These are phyloP conservation scores for Fusarium nisikadoi DNA, from an alignment of 2,329 filamentous ascomycete genomes.

Conservation along the genomic window DNA sequence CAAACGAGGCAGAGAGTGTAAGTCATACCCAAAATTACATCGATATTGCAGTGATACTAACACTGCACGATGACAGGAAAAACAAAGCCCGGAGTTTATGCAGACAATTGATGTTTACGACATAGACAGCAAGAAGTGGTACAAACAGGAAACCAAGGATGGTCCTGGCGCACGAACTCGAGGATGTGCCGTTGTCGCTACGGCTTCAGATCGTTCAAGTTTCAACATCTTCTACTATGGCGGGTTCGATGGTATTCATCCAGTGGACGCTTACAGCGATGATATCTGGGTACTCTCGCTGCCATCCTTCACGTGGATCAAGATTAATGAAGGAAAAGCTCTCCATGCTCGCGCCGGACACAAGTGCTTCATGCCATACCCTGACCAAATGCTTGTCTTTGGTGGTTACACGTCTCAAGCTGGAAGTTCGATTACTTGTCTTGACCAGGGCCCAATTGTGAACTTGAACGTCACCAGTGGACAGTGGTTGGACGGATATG, in stretches of 20 bases:
- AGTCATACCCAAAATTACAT: conserved; percentile 21
- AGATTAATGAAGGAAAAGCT: conserved; percentile 57
- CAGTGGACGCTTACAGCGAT: conserved; percentile 58
- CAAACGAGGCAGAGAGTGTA: conserved; percentile 49
- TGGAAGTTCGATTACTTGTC: conserved; percentile 52
- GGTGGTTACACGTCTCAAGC: conserved; percentile 68
- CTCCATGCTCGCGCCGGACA: conserved; percentile 75
- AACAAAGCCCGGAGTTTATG: conserved; percentile 77
- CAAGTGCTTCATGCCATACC: conserved; percentile 78
- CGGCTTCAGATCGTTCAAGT: conserved; percentile 75
- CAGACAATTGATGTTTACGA: conserved; percentile 81
- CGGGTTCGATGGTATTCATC: conserved; percentile 70
- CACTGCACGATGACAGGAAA: conserved; percentile 54
- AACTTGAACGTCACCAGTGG: conserved; percentile 79
- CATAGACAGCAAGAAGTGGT: conserved; percentile 74
- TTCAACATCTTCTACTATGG: conserved; percentile 90
- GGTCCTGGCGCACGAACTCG: conserved; percentile 68
- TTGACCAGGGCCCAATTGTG: conserved; percentile 64
- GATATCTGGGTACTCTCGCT: conserved; percentile 85
- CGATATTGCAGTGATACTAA: not conserved
- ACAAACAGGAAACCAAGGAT: conserved; percentile 72
- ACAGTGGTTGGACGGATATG: conserved; percentile 76
- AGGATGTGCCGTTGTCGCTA: conserved; percentile 79
- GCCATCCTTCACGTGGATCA: conserved; percentile 83
- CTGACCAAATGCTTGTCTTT: conserved; percentile 82